Conservation (phyloP, 2,329 filamentous ascomycete species). For the Monilinia fructigena region DNA sequence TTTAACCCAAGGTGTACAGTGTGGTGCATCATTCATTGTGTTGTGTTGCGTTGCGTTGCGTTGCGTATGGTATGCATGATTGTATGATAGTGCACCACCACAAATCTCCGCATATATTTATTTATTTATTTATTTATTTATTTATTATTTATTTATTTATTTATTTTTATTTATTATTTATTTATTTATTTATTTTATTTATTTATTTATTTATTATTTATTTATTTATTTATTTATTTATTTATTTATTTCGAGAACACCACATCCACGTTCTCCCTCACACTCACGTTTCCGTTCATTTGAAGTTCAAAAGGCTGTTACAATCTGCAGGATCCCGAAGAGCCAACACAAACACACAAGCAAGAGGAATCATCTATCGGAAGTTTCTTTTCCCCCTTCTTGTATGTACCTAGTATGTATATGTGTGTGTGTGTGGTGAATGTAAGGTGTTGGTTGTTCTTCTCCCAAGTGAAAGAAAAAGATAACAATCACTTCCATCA, state of each 20-base stretch:
- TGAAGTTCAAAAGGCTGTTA: constrained; percentile 10
- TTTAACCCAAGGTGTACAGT: neutral
- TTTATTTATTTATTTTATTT: neutral
- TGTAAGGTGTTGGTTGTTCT: neutral
- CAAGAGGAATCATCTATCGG: neutral
- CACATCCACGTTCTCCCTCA: neutral
- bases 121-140: too few relatives aligned
- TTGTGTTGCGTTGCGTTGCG: neutral
- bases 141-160: neutral
- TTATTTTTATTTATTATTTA: neutral
- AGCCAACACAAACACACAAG: constrained; percentile 20
- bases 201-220: too few relatives aligned
- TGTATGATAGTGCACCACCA: constrained; percentile 1
- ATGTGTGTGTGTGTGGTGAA: neutral
- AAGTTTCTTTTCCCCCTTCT: neutral
- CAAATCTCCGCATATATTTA: constrained; percentile 13
- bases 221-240: neutral
- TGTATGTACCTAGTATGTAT: too few relatives aligned
- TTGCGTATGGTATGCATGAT: neutral
- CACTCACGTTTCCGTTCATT: neutral
- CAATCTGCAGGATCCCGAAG: constrained; percentile 23
- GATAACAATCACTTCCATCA: too few relatives aligned
- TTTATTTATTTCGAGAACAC: neutral
- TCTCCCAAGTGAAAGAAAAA: constrained; percentile 4
- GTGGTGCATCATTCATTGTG: neutral